These are phyloP conservation scores for Carex myosuroides DNA, from an alignment of 176 grass and related monocot genomes.

Conservation along the genomic window DNA sequence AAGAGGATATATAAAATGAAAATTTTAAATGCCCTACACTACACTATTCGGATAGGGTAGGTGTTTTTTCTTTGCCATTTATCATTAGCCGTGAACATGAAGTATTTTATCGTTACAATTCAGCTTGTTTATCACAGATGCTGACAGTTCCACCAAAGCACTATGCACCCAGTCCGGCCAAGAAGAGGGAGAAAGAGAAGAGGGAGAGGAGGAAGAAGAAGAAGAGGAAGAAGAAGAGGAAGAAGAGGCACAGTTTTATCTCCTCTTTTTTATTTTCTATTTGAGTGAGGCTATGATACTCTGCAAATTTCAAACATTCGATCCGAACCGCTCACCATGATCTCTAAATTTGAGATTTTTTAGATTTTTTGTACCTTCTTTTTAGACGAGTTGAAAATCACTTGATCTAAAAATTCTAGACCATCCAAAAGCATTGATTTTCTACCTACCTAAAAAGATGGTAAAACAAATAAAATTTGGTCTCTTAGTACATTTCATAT, in stretches of 20 bases:
- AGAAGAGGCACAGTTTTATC: not conserved
- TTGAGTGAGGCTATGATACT: too few species aligned
- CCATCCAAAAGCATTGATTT: too few species aligned
- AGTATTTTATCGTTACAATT: not conserved
- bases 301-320: too few species aligned
- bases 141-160: not conserved
- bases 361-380: too few species aligned
- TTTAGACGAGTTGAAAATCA: too few species aligned
- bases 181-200: slow-evolving; percentile 14
- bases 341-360: too few species aligned
- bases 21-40: too few species aligned
- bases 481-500: too few species aligned
- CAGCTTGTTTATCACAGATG: not conserved
- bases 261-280: not conserved
- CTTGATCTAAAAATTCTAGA: too few species aligned
- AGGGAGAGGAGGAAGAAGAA: slow-evolving; percentile 1
- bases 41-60: not conserved
- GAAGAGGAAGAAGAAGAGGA: not conserved
- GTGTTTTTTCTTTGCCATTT: not conserved
- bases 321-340: too few species aligned
- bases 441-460: too few species aligned
- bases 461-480: too few species aligned
- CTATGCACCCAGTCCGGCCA: not conserved
- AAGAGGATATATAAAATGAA: not conserved
- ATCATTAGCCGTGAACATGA: not conserved